Percentiles rank a stretch among this genome's conserved stretches.
Evolutionary conservation across 805 yeast genomes (phyloP).

Genomic region (Lachancea lanzarotensis): DNA sequence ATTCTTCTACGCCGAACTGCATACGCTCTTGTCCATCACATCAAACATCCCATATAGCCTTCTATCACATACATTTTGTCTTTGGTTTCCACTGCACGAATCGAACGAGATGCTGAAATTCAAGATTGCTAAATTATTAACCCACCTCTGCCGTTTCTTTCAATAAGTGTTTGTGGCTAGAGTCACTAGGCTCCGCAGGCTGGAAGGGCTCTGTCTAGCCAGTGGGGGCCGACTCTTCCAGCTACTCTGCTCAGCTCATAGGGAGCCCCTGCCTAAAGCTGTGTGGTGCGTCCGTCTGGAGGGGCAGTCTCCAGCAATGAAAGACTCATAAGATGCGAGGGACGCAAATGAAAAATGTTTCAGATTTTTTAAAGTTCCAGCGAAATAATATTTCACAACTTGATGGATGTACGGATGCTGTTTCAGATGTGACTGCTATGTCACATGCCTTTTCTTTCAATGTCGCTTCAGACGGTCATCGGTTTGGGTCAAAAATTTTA

Average conservation of each 20-base stretch:
- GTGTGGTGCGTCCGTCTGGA: too few species aligned
- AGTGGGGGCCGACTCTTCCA: background rate
- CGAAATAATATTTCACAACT: background rate
- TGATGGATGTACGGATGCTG: background rate
- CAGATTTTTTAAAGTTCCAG: background rate
- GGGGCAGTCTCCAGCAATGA: too few species aligned
- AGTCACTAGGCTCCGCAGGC: background rate
- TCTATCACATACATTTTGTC: constrained; percentile 13
- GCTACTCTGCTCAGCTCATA: background rate
- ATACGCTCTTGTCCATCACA: background rate
- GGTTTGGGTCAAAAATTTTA: constrained; percentile 5
- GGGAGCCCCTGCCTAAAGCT: background rate
- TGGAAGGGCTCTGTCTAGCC: background rate
- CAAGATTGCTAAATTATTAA: background rate
- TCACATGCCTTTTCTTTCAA: too few species aligned
- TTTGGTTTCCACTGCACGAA: constrained; percentile 6
- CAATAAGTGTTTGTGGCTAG: background rate
- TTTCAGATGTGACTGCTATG: background rate
- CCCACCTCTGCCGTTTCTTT: background rate
- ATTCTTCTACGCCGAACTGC: background rate
- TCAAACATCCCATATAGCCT: background rate
- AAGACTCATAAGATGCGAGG: background rate
- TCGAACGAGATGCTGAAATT: background rate
- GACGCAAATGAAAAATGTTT: background rate
- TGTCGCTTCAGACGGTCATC: too few species aligned